Conservation (phyloP, 345 rosid species). For the Punica granatum region DNA sequence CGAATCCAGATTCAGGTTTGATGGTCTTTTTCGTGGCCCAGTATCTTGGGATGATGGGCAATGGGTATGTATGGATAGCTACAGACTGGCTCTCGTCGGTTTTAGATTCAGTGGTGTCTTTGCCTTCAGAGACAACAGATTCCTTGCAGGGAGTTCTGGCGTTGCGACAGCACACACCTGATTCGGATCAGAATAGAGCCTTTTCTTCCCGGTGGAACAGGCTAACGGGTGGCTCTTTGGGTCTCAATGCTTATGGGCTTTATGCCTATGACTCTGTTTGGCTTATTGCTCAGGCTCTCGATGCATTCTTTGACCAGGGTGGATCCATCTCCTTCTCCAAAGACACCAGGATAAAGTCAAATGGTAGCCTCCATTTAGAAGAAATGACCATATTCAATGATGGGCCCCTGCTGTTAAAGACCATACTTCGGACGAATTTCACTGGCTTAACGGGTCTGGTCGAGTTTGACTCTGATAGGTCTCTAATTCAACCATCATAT, state of each 20-base stretch:
- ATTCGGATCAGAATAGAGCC: constrained; percentile 49
- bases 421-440: constrained; percentile 48
- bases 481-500: constrained; percentile 59
- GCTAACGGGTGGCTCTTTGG: constrained; percentile 40
- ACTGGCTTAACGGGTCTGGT: constrained; percentile 77
- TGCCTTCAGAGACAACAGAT: constrained; percentile 53
- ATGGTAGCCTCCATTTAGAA: constrained; percentile 54
- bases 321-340: constrained; percentile 71
- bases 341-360: constrained; percentile 47
- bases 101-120: constrained; percentile 52
- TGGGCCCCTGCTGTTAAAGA: constrained; percentile 51
- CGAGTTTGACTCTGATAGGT: constrained; percentile 47
- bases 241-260: constrained; percentile 71
- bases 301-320: constrained; percentile 63
- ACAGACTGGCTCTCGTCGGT: constrained; percentile 74
- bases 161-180: constrained; percentile 77
- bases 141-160: constrained; percentile 73
- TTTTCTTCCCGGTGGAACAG: constrained; percentile 58
- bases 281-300: constrained; percentile 70
- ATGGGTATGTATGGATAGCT: constrained; percentile 91
- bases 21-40: constrained; percentile 56
- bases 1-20: constrained; percentile 42
- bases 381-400: constrained; percentile 58
- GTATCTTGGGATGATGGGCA: constrained; percentile 83
- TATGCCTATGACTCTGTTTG: constrained; percentile 89